Base-by-base conservation (phyloP, 805 yeast species). In the Candida germanica region DNA sequence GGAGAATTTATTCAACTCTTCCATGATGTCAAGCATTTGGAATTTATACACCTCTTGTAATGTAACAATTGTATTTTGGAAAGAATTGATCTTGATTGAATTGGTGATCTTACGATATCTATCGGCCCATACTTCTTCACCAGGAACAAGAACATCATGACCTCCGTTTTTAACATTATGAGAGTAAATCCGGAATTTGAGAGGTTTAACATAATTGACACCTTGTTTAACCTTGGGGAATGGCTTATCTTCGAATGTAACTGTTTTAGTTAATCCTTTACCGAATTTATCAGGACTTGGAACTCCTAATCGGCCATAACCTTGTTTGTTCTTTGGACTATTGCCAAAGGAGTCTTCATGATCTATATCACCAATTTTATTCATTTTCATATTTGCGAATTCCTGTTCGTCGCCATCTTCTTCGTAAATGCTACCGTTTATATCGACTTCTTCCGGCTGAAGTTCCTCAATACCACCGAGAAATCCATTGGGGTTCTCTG, bases 11-110 rank as follows among this genome's bases (percentile, higher is more conserved):
- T 61, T 62, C 32, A 64, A 44, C 16, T 49, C 50, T 1, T 40
- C 37, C 43, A 63, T 35, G 3, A 64, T 53, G 37, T 63, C 69
- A 15, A 47, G 36, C 36, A 62, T 45, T 40, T 64, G 69, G 39
- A 59, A 50, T 41, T 56, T 52, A 33, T 64, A 55, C 15, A 59
- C 69, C 39, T 64, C 69, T 43, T 64, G 70, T 22, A 64, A 48
- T 47, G 72, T 36, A 48, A 50, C 71, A n/a, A 75, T 59, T 2
- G 51, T 48, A 42, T 57, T 57, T 3, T 35, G 20, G 7, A 30
- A 35, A 9, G 51, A 29, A 38, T 60, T 51, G 35, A 51, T 49
- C 33, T 66, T 50, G n/a, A 61, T 52, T 10, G 58, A 48, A 26
- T 46, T 53, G 31, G 42, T 36, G 7, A 35, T 38, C 9, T 47